Evolutionary conservation across 345 rosid species (phyloP).

Genomic region (Tarenaya hassleriana): DNA sequence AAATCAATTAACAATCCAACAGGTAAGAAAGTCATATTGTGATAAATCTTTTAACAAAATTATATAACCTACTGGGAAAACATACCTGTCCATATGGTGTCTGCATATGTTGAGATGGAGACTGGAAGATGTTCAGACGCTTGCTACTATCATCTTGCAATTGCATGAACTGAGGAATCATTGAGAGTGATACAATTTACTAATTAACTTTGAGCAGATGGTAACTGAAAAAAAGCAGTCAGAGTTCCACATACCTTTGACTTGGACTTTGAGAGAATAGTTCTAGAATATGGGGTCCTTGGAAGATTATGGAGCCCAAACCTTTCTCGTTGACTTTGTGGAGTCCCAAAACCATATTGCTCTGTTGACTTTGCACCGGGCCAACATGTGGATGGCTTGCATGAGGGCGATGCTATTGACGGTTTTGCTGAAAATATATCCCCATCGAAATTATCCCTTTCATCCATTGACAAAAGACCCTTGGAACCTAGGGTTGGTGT

Average conservation of each 20-base stretch:
- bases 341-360: constrained; percentile 49
- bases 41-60: constrained; percentile 5
- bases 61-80: constrained; percentile 7
- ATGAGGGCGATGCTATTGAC: constrained; percentile 39
- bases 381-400: constrained; percentile 60
- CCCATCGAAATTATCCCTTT: constrained; percentile 22
- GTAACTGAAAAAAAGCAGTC: neutral
- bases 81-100: constrained; percentile 59
- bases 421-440: constrained; percentile 41
- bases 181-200: constrained; percentile 16
- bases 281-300: constrained; percentile 79
- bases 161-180: constrained; percentile 36
- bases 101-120: constrained; percentile 43
- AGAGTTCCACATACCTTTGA: constrained; percentile 46
- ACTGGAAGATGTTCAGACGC: constrained; percentile 29
- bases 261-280: constrained; percentile 55
- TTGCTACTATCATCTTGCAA: constrained; percentile 40
- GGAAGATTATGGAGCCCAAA: constrained; percentile 54
- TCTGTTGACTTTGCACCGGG: constrained; percentile 77
- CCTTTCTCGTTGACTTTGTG: constrained; percentile 59
- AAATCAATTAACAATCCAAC: neutral
- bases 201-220: neutral
- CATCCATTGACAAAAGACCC: constrained; percentile 42
- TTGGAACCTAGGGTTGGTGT: constrained; percentile 41
- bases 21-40: neutral